phyloP scores from a whole-genome alignment of 2,329 filamentous ascomycete species.

The Fusarium pseudonygamai region DNA sequence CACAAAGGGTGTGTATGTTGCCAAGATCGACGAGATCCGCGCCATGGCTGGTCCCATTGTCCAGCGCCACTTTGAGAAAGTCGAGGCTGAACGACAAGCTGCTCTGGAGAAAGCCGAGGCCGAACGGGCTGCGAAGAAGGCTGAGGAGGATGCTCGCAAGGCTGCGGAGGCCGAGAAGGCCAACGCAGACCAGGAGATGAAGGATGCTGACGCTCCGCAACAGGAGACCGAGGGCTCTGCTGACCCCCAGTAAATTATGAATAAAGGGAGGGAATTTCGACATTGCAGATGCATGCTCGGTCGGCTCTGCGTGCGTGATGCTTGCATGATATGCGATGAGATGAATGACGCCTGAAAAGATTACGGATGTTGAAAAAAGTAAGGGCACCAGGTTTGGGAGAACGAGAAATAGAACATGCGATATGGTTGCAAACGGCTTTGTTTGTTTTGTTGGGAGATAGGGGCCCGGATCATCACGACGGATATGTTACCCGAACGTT shows the following conservation, averaged over 20 bases:
- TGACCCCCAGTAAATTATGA: conserved; percentile 48
- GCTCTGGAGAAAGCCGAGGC: conserved; percentile 80
- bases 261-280: background rate
- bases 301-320: background rate
- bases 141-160: conserved; percentile 65
- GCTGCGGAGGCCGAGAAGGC: conserved; percentile 62
- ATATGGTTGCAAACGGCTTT: conserved; percentile 42
- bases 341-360: conserved; percentile 40
- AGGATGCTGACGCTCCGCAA: conserved; percentile 66
- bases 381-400: conserved; percentile 10
- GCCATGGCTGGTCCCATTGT: conserved; percentile 89
- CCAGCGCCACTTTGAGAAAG: conserved; percentile 94
- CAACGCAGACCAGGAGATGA: conserved; percentile 69
- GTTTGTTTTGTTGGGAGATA: conserved; percentile 35
- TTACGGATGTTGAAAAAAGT: conserved; percentile 30
- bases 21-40: conserved; percentile 96
- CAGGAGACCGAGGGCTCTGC: conserved; percentile 58
- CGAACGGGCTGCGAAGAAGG: conserved; percentile 79
- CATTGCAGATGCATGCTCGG: background rate
- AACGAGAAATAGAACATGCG: conserved; percentile 34
- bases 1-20: conserved; percentile 90
- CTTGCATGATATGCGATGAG: conserved; percentile 37
- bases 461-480: conserved; percentile 43
- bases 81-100: conserved; percentile 85
- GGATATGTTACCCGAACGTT: conserved; percentile 44